Percentiles rank a stretch among this genome's conserved stretches.
phyloP scores from a whole-genome alignment of 495 filamentous ascomycete genomes.

The Penicillium malachiteum region DNA sequence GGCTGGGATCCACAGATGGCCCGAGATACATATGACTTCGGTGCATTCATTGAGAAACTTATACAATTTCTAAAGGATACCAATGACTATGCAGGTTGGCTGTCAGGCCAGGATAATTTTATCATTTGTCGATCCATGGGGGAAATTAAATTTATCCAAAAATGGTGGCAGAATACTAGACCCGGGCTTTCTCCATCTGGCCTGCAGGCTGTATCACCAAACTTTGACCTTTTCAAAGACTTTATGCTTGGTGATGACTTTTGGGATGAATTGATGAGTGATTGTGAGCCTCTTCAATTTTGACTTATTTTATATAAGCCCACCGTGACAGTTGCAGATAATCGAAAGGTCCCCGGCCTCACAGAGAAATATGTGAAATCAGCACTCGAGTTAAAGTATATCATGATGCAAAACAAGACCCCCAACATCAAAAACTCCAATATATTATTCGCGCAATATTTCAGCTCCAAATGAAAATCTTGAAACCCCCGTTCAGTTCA shows the following conservation, averaged over 20 bases:
- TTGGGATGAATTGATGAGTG: slow-evolving; percentile 1
- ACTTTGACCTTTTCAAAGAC: background rate
- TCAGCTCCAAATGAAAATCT: too few species aligned
- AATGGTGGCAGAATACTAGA: background rate
- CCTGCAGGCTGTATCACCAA: background rate
- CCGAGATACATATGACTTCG: background rate
- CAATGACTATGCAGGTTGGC: background rate
- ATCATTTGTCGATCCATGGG: background rate
- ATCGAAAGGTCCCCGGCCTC: too few species aligned
- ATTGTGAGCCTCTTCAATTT: background rate
- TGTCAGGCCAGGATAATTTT: background rate
- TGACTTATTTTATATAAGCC: background rate
- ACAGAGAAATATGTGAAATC: too few species aligned
- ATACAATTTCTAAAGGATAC: background rate
- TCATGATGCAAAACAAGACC: too few species aligned
- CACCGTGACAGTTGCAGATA: too few species aligned
- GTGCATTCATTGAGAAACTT: background rate
- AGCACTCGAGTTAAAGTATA: too few species aligned
- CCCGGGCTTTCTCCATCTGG: background rate
- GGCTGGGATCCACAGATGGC: slow-evolving; percentile 2
- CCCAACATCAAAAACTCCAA: too few species aligned
- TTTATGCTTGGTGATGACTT: background rate
- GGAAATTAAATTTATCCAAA: slow-evolving; percentile 1
- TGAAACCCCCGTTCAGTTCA: too few species aligned
- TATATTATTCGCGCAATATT: too few species aligned